Percentiles rank a stretch among this genome's conserved stretches.
phyloP scores from a whole-genome alignment of 345 rosid species.

The Luvunga scandens region DNA sequence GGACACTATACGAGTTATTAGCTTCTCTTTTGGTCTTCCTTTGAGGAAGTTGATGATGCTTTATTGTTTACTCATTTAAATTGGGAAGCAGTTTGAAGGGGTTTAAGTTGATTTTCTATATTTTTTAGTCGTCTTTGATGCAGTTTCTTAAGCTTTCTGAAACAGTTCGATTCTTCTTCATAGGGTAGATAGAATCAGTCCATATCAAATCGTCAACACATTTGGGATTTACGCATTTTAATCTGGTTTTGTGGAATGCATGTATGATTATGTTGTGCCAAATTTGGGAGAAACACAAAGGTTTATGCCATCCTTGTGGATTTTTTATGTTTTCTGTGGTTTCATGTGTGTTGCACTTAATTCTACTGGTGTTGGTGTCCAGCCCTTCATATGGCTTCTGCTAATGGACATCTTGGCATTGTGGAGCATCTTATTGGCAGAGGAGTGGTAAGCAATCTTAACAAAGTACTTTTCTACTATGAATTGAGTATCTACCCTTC shows the following conservation, averaged over 20 bases:
- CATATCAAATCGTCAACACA: neutral
- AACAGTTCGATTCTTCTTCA: neutral
- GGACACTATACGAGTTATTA: neutral
- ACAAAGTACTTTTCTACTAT: neutral
- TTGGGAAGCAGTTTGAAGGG: neutral
- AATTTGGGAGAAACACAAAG: neutral
- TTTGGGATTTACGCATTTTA: neutral
- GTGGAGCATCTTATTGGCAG: constrained; percentile 70
- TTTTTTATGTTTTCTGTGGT: neutral
- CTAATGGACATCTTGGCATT: constrained; percentile 67
- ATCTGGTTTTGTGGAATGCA: neutral
- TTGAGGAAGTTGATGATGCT: neutral
- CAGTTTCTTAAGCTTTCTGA: neutral
- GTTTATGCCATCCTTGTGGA: neutral
- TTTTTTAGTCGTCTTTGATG: neutral
- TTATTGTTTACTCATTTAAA: neutral
- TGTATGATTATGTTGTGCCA: neutral
- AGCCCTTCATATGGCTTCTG: constrained; percentile 98
- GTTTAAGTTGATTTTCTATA: neutral
- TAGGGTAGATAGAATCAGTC: neutral
- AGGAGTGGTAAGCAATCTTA: constrained; percentile 48
- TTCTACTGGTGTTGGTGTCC: constrained; percentile 17
- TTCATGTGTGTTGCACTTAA: neutral
- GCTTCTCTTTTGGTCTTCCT: neutral
- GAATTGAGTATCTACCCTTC: neutral